Base-by-base conservation (phyloP, 2,329 filamentous ascomycete species). In the Fusarium nisikadoi region DNA sequence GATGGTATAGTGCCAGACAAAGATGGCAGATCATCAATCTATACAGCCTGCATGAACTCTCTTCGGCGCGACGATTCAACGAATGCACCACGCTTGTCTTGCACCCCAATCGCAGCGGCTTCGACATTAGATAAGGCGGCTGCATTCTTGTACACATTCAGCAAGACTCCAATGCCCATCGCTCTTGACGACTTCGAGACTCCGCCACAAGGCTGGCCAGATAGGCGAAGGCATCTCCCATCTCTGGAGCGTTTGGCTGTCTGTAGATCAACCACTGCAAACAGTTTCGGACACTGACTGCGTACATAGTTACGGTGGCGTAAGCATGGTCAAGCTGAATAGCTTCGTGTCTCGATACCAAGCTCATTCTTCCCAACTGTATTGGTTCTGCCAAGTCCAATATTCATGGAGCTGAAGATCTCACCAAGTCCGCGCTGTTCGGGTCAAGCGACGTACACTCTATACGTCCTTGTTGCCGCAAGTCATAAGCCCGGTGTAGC, bases 391-490 rank as follows among this genome's bases (percentile, higher is more conserved):
- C 12, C 46, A 19, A 6, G n/a, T 33, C 8, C 11, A 9, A 6
- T 0, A 5, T 46, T n/a, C 19, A 29, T n/a, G 43, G 9, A 19
- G 4, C 8, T 45, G 23, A 8, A 25, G 13, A 46, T 46, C 19
- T 8, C 6, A 16, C 4, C 4, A 0, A 50, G 2, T 35, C 12
- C 8, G 4, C n/a, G 47, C 47, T 25, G 6, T 50, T 35, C 17
- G 2, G 11, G n/a, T 25, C n/a, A 35, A 20, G 23, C 31, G 1
- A 35, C 33, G n/a, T 16, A 16, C 2, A 20, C 31, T 25, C n/a
- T 25, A 35, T 3, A 1, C 8, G 12, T 3, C 11, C 12, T 25
- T n/a, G 4, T 3, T 35, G 12, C 6, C 17, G 4, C 4, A 20
- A 25, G 47, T 14, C n/a, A 25, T 3, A 17, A 47, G 12, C 10